Base-by-base conservation (phyloP, 305 asterid genomes). In the Caryopteris hybrid region DNA sequence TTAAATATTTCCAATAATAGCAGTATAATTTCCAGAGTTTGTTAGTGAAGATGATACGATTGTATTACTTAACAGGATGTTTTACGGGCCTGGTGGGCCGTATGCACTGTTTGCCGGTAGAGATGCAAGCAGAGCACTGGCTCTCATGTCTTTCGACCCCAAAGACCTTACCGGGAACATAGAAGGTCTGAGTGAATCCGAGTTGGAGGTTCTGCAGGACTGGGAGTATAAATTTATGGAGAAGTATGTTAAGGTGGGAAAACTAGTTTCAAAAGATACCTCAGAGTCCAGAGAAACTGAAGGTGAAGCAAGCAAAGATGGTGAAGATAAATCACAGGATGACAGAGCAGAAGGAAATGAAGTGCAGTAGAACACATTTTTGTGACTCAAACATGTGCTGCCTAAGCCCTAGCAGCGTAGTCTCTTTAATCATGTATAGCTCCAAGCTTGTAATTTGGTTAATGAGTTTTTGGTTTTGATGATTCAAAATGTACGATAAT, bases 81-180 rank as follows among this genome's bases (percentile, higher is more conserved):
- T 92, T 78, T 92, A 92, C 11, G 98, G 98, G 60, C 96, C 96
- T 7, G 96, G 96, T 27, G 96, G 96, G 18, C 83, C 98, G 0
- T 92, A 92, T 34, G 96, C 98, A 2, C 79, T 86, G 76, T 92
- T 92, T 75, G 87, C 97, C 8, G 98, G 98, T 61, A 85, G 88
- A 80, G 98, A 92, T 76, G 97, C 98, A 41, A 92, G 97, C 80
- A 81, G 91, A 71, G 98, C 98, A 36, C 78, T 92, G 33, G 98
- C 98, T 67, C 95, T 84, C 70, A 85, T 89, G 94, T 89, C 96
- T n/a, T 87, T 89, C 62, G 95, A 92, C 74, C 82, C 88, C 39
- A 79, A 78, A 71, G 96, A 89, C 75, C 86, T 89, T 25, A 86
- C 89, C 1, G 88, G 96, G 47, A 83, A 89, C 75, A 76, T 75